Percentiles rank a stretch among this genome's conserved stretches.
These are phyloP conservation scores for Knufia petricola DNA, from an alignment of 2,329 filamentous ascomycete genomes.

Conservation along the genomic window DNA sequence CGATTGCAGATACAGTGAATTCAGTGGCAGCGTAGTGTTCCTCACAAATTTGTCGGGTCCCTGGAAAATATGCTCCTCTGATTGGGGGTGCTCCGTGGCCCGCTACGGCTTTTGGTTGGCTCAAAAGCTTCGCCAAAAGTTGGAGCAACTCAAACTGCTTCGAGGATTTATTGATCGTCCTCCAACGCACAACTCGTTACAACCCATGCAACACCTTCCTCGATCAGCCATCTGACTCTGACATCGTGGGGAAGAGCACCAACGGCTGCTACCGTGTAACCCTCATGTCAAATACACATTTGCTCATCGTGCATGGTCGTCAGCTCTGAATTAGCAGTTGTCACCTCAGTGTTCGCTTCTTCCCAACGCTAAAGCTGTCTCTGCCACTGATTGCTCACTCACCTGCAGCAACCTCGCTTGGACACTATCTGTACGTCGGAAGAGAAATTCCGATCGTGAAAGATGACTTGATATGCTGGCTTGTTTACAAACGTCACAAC, in stretches of 20 bases:
- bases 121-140: background rate
- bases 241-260: background rate
- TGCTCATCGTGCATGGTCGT: constrained; percentile 8
- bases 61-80: background rate
- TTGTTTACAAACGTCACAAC: background rate
- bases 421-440: background rate
- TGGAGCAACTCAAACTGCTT: too few relatives aligned
- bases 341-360: background rate
- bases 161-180: background rate
- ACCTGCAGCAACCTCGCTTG: background rate
- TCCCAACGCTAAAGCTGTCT: constrained; percentile 3
- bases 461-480: background rate
- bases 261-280: background rate
- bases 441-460: background rate
- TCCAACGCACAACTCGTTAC: background rate
- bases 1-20: background rate
- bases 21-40: background rate
- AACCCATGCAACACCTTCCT: constrained; percentile 6
- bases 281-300: background rate
- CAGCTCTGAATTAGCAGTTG: background rate
- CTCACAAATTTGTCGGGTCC: constrained; percentile 4
- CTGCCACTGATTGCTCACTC: background rate
- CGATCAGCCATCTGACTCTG: background rate
- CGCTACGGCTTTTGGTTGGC: constrained; percentile 2
- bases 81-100: background rate